These are phyloP conservation scores for Eruca vesicaria DNA, from an alignment of 441 rosid species.

Conservation along the genomic window DNA sequence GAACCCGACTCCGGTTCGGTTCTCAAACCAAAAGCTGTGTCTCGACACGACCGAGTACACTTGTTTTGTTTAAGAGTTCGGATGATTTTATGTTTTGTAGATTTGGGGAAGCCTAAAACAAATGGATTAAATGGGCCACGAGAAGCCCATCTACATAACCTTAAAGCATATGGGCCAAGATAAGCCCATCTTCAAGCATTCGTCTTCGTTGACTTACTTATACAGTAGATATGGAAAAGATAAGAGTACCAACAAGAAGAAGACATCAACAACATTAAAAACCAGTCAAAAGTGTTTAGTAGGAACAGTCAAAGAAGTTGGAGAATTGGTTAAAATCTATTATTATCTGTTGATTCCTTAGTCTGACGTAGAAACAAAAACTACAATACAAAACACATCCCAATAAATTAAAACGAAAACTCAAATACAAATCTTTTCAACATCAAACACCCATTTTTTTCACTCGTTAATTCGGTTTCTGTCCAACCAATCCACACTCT, in stretches of 20 bases:
- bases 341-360: slow-evolving; percentile 14
- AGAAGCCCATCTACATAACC: background rate
- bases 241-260: background rate
- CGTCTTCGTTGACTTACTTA: no score
- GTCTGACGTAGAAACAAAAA: slow-evolving; percentile 16
- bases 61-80: background rate
- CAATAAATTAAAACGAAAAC: slow-evolving; percentile 32
- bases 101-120: background rate
- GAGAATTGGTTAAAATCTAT: slow-evolving; percentile 19
- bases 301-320: slow-evolving; percentile 15
- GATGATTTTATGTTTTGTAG: background rate
- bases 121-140: background rate
- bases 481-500: slow-evolving; percentile 75
- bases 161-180: no score
- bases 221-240: no score
- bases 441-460: background rate
- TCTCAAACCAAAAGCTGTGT: background rate
- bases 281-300: background rate
- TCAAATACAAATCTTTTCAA: slow-evolving; percentile 24
- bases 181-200: no score
- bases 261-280: background rate
- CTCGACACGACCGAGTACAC: background rate
- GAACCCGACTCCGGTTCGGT: background rate
- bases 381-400: slow-evolving; percentile 30
- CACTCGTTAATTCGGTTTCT: slow-evolving; percentile 43